Conservation (phyloP, 306 rosid species). For the Lablab purpureus region DNA sequence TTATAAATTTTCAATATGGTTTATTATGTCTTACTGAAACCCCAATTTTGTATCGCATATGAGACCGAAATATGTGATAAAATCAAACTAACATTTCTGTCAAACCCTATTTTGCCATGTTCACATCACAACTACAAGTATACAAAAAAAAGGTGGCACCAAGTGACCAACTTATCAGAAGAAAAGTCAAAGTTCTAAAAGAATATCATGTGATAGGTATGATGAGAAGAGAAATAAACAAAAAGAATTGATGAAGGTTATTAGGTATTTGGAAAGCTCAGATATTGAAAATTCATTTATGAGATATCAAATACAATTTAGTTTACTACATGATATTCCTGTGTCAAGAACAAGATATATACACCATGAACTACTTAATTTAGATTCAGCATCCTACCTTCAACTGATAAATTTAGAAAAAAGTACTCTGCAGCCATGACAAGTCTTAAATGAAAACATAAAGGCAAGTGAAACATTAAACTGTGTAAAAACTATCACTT, state of each 20-base stretch:
- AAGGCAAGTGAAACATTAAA: no score
- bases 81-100: not conserved
- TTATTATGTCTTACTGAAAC: not conserved
- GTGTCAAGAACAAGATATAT: no score
- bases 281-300: no score
- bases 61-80: not conserved
- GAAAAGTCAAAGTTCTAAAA: conserved; percentile 14
- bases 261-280: no score
- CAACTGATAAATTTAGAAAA: not conserved
- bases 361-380: not conserved
- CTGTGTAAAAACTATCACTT: no score
- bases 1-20: not conserved
- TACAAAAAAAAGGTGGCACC: not conserved
- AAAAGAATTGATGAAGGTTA: no score
- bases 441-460: no score
- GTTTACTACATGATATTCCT: no score
- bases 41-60: not conserved
- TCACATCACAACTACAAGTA: not conserved
- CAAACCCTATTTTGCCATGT: not conserved
- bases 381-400: not conserved
- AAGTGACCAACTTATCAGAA: not conserved
- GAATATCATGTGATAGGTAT: not conserved
- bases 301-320: no score
- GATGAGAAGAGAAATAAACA: no score
- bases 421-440: no score